Conservation (phyloP, 2,329 filamentous ascomycete genomes). For the Fusarium sp. region DNA sequence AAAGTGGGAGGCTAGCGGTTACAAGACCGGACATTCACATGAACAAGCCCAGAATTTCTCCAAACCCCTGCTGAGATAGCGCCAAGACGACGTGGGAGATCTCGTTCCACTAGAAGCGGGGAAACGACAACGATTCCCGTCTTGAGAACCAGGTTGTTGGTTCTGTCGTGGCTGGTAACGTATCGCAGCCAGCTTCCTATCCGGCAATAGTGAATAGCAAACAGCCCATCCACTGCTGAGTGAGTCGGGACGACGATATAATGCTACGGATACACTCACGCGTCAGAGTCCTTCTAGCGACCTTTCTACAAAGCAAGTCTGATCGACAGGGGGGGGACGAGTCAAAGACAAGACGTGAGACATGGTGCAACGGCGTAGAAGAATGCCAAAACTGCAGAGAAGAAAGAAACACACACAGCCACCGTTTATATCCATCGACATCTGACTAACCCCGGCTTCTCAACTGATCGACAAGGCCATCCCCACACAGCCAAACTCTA, state of each 20-base stretch:
- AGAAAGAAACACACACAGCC: not conserved
- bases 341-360: not conserved
- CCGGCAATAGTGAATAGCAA: not conserved
- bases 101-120: not conserved
- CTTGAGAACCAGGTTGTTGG: not conserved
- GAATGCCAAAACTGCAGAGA: not conserved
- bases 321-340: not conserved
- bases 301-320: not conserved
- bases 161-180: not conserved
- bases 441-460: slow-evolving; percentile 7
- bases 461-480: slow-evolving; percentile 8
- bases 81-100: not conserved
- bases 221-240: not conserved
- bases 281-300: slow-evolving; percentile 1
- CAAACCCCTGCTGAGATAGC: not conserved
- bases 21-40: not conserved
- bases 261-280: no score
- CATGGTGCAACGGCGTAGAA: not conserved
- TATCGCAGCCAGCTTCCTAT: not conserved
- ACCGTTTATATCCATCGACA: not conserved
- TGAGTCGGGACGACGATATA: not conserved
- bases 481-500: slow-evolving; percentile 15
- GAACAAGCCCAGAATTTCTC: not conserved
- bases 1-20: no score
- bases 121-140: not conserved